These are phyloP conservation scores for Psilocybe tampanensis DNA, from an alignment of 768 basidiomycete species.

Conservation along the genomic window DNA sequence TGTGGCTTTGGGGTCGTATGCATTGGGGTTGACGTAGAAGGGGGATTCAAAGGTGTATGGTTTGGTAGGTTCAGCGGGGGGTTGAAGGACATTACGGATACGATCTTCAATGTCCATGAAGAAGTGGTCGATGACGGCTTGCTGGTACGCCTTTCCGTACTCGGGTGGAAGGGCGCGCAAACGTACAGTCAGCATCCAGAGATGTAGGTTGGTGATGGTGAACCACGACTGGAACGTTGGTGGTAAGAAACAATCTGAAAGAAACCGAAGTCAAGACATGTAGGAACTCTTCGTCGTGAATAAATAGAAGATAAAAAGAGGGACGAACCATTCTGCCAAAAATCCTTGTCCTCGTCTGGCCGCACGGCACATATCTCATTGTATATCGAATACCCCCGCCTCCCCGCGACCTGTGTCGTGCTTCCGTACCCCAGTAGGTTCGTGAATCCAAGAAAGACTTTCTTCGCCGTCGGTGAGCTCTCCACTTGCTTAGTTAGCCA, in stretches of 20 bases:
- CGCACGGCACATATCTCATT: conserved; percentile 53
- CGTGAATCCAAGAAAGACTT: conserved; percentile 49
- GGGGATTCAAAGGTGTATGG: conserved; percentile 49
- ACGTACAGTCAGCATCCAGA: conserved; percentile 89
- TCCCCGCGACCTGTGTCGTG: conserved; percentile 60
- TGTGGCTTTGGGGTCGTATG: conserved; percentile 1
- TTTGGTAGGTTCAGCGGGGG: conserved; percentile 38
- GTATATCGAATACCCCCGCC: conserved; percentile 61
- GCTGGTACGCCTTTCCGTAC: conserved; percentile 69
- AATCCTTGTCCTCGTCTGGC: conserved; percentile 59
- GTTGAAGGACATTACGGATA: conserved; percentile 78
- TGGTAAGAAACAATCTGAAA: conserved; percentile 80
- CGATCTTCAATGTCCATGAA: conserved; percentile 94
- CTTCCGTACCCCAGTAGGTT: conserved; percentile 61
- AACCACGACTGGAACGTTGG: conserved; percentile 98
- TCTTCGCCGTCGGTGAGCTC: conserved; percentile 47
- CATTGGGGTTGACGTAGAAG: conserved; percentile 49
- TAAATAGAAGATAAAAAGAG: conserved; percentile 5
- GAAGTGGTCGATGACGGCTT: conserved; percentile 91
- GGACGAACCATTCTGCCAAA: conserved; percentile 68
- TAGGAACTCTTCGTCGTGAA: too few relatives aligned
- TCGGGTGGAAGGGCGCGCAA: conserved; percentile 78
- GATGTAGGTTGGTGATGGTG: conserved; percentile 87
- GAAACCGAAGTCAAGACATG: too few relatives aligned
- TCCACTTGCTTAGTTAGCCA: conserved; percentile 62